Evolutionary conservation across 2,329 filamentous ascomycete species (phyloP), one percentile per base, ranked within the genome.

Genomic region (Fusarium nelsonii): DNA sequence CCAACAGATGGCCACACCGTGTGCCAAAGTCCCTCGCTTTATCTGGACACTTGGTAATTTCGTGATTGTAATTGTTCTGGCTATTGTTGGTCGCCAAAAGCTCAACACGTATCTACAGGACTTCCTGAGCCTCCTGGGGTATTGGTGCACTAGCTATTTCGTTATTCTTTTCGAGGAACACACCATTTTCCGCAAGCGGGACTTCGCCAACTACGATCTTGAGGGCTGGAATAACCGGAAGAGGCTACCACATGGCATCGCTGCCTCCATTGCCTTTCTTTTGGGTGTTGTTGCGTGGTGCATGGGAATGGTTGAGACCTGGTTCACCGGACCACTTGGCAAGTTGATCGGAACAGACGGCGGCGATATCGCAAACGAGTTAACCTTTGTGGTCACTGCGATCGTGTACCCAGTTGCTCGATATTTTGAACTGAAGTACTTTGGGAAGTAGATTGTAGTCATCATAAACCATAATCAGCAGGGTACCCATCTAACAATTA

Each of bases 131-230:
- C 48, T 58, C 4, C 5, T 58, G 37, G 55, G 55, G 9, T 58
- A 58, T 32, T 58, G 55, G 55, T 58, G 55, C 14, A 58, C 55
- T 11, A 58, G 55, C 55, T 58, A 58, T 12, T 54, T 58, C 9
- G 55, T 58, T 8, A 58, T 58, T 8, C 55, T 58, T 9, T 58
- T 58, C 2, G 55, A 58, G 55, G 55, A 58, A 36, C 55, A 58
- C 37, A 54, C 37, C 8, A 58, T 58, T 8, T 58, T 58, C 32
- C 55, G 55, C 37, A 58, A 58, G 37, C 37, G 46, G 3, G 14
- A 58, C 39, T 58, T 58, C 11, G 48, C 18, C 8, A 58, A 58
- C 23, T 58, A 58, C 32, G 55, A 58, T 9, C 37, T 58, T 14
- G 55, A 58, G 3, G 48, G 48, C 30, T 58, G 55, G 55, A 58